Conservation (phyloP, 805 yeast genomes). For the Ogataea methanolica region DNA sequence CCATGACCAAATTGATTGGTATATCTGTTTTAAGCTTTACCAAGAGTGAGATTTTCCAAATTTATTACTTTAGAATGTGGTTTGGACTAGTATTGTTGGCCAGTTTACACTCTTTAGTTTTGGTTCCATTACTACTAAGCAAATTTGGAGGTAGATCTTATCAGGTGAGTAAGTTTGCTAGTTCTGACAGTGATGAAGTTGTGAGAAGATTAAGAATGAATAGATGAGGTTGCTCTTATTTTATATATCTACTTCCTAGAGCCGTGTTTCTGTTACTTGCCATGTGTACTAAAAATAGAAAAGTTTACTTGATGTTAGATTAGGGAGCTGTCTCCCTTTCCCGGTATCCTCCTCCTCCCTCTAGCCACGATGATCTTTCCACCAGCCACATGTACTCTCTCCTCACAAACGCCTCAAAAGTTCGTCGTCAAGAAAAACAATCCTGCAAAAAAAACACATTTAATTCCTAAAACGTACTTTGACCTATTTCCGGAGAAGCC, state of each 20-base stretch:
- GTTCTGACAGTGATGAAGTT: slow-evolving; percentile 21
- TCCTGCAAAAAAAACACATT: no score
- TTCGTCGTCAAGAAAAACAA: no score
- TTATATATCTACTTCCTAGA: not conserved
- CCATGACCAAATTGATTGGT: slow-evolving; percentile 85
- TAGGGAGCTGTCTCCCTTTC: no score
- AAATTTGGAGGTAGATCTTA: slow-evolving; percentile 59
- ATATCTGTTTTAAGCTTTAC: slow-evolving; percentile 84
- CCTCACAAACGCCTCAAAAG: no score
- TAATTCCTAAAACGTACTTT: no score
- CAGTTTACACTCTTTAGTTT: slow-evolving; percentile 69
- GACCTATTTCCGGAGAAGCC: no score
- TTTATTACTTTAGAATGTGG: slow-evolving; percentile 97
- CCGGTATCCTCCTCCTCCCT: no score
- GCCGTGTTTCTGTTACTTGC: no score
- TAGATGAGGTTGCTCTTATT: not conserved
- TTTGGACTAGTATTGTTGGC: slow-evolving; percentile 71
- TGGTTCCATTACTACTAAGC: slow-evolving; percentile 72
- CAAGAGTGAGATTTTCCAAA: slow-evolving; percentile 78
- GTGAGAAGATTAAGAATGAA: slow-evolving; percentile 15
- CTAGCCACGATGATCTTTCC: no score
- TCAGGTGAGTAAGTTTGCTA: slow-evolving; percentile 16
- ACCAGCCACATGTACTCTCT: no score
- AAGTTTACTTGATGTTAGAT: no score
- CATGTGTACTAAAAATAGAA: no score